A percentile compares a stretch with the other conserved stretches of the same genome.
phyloP scores from a whole-genome alignment of 129 eudicot genomes.

The Cynara cardunculus region DNA sequence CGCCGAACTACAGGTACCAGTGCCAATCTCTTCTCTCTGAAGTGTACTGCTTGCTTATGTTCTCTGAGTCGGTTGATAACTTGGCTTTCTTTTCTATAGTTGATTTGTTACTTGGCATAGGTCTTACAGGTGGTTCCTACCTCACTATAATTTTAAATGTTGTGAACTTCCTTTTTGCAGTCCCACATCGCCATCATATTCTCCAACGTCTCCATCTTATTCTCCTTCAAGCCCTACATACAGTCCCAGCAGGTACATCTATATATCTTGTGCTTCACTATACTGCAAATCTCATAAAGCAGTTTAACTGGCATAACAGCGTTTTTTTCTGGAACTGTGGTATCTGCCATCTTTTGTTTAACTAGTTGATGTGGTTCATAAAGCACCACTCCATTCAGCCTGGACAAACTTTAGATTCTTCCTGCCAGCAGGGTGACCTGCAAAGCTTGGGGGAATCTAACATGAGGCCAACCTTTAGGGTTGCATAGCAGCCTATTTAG shows the following conservation, averaged over 20 bases:
- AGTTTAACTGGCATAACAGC: background rate
- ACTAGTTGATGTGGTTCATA: background rate
- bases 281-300: background rate
- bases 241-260: slow-evolving; percentile 92
- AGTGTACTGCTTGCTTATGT: background rate
- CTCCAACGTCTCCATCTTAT: slow-evolving; percentile 95
- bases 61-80: background rate
- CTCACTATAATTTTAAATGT: background rate
- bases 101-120: background rate
- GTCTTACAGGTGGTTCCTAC: background rate
- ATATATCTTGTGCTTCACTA: background rate
- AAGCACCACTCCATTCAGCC: background rate
- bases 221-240: slow-evolving; percentile 96
- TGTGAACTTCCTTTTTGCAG: slow-evolving; percentile 45
- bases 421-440: too few species aligned
- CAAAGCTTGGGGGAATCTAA: too few species aligned
- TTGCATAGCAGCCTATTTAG: background rate
- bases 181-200: slow-evolving; percentile 92
- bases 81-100: background rate
- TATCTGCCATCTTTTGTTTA: background rate
- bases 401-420: too few species aligned
- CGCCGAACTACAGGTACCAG: slow-evolving; percentile 84
- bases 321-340: background rate
- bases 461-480: background rate
- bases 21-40: background rate